phyloP scores from a whole-genome alignment of 768 basidiomycete species.

The Boletus sp. region DNA sequence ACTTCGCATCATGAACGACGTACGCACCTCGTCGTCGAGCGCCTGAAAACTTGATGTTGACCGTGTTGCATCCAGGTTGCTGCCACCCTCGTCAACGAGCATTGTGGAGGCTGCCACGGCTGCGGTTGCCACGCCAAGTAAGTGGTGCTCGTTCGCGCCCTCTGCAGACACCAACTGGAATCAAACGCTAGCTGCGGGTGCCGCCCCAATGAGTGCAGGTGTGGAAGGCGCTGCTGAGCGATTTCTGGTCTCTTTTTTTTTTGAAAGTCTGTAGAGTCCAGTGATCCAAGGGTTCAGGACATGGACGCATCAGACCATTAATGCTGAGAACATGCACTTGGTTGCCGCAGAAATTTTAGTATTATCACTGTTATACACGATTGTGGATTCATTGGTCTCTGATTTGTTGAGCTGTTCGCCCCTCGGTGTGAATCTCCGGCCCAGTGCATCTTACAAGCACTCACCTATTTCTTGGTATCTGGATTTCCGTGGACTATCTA shows the following conservation, averaged over 20 bases:
- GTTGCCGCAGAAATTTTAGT: background rate
- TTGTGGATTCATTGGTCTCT: background rate
- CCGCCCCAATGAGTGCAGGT: background rate
- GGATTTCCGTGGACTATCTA: conserved; percentile 65
- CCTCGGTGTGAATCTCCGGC: background rate
- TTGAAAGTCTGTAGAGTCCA: too few species aligned
- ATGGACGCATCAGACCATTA: background rate
- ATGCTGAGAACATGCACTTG: background rate
- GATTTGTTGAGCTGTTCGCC: conserved; percentile 24
- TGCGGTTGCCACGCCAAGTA: background rate
- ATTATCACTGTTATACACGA: conserved; percentile 1
- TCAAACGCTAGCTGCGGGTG: background rate
- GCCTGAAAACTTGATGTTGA: background rate
- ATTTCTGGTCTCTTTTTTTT: background rate
- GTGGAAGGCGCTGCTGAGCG: background rate
- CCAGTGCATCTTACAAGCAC: conserved; percentile 12
- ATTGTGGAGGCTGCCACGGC: background rate
- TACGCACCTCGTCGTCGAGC: background rate
- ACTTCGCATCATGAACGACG: background rate
- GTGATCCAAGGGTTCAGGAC: background rate
- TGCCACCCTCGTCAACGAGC: background rate
- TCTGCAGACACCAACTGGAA: background rate
- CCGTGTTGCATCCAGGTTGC: background rate
- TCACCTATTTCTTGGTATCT: conserved; percentile 71
- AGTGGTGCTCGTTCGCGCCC: background rate